Percentiles rank a stretch among this genome's conserved stretches.
These are phyloP conservation scores for Gastrolobium bilobum DNA, from an alignment of 306 rosid genomes.

Conservation along the genomic window DNA sequence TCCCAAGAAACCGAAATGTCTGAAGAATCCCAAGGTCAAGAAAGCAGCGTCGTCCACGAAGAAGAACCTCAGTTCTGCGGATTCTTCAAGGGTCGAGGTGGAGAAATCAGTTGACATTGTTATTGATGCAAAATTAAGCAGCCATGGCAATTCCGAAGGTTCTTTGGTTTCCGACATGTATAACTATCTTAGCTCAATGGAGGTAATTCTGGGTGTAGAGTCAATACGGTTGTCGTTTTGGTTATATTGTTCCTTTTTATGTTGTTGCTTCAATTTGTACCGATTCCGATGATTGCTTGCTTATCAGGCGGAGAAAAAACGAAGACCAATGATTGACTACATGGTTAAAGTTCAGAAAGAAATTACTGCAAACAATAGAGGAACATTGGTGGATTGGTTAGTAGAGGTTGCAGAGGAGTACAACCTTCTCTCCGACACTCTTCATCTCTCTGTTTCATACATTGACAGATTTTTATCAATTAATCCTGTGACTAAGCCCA, in stretches of 20 bases:
- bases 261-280: slow-evolving; percentile 3
- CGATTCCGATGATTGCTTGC: not conserved
- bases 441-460: slow-evolving; percentile 67
- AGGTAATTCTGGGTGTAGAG: slow-evolving; percentile 56
- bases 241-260: not conserved
- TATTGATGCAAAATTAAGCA: not conserved
- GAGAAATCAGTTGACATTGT: not conserved
- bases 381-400: slow-evolving; percentile 82
- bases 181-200: slow-evolving; percentile 63
- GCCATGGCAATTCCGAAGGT: slow-evolving; percentile 42
- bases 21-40: slow-evolving; percentile 39
- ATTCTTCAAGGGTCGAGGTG: not conserved
- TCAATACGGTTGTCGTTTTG: not conserved
- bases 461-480: slow-evolving; percentile 70
- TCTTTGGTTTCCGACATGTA: slow-evolving; percentile 64
- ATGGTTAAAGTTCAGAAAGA: slow-evolving; percentile 69
- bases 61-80: not conserved
- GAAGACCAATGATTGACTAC: slow-evolving; percentile 68
- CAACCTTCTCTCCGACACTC: slow-evolving; percentile 74
- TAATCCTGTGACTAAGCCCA: slow-evolving; percentile 46
- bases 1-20: slow-evolving; percentile 43
- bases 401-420: slow-evolving; percentile 80
- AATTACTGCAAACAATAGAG: slow-evolving; percentile 72
- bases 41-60: not conserved
- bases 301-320: slow-evolving; percentile 61